Evolutionary conservation across 805 yeast genomes (phyloP).

Genomic region (Candida lessepsii): DNA sequence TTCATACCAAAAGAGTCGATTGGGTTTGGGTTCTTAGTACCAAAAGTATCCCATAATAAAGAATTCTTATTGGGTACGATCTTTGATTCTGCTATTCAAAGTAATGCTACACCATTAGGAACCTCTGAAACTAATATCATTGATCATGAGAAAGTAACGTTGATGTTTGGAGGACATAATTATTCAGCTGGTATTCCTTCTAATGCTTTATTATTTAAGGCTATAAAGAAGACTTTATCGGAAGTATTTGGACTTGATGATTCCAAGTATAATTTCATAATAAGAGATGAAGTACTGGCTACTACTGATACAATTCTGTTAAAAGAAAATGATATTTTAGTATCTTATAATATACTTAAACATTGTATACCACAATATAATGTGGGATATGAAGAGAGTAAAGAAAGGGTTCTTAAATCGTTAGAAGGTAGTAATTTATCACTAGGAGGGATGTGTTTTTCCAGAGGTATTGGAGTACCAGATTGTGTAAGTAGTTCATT

Average conservation of each 20-base stretch:
- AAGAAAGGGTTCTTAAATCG: conserved; percentile 32
- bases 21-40: conserved; percentile 91
- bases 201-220: conserved; percentile 21
- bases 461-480: conserved; percentile 85
- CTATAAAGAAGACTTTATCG: conserved; percentile 25
- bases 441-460: conserved; percentile 75
- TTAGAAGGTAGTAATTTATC: conserved; percentile 42
- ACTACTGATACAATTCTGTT: conserved; percentile 16
- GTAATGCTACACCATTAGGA: conserved; percentile 29
- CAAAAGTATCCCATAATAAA: conserved; percentile 47
- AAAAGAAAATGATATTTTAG: conserved; percentile 25
- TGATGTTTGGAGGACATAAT: conserved; percentile 87
- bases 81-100: conserved; percentile 83
- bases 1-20: conserved; percentile 35
- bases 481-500: conserved; percentile 73
- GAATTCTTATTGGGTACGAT: conserved; percentile 78
- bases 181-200: conserved; percentile 33
- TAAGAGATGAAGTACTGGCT: conserved; percentile 25
- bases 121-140: conserved; percentile 3
- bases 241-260: conserved; percentile 21
- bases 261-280: conserved; percentile 20
- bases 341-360: conserved; percentile 32
- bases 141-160: conserved; percentile 68
- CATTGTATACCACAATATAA: conserved; percentile 78
- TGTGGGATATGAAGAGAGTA: conserved; percentile 60